Base-by-base conservation (phyloP, 164 flowering plant genomes). In the Taxillus chinensis region DNA sequence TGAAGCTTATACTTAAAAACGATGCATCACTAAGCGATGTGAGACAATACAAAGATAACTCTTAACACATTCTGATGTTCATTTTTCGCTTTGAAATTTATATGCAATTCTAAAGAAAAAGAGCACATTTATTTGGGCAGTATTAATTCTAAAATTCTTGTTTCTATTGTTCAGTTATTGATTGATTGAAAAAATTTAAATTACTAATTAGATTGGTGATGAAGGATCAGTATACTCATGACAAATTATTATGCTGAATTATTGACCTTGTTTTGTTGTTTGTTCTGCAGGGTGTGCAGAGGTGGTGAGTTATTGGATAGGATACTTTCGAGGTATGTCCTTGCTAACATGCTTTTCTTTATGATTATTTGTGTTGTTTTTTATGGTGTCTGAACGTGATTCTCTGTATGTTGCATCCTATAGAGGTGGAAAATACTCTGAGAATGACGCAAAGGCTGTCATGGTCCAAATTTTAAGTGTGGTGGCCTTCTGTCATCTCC, bases 361-460 rank as follows among this genome's bases (percentile, higher is more conserved):
- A 48, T 48, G 13, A 4, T 11, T 8, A 11, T 48, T 8, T 4
- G 9, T 48, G 9, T 8, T 3, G 13, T 3, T 48, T 48, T 48
- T 4, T 48, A 7, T 8, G 4, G 51, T 11, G 13, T 14, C 12
- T 11, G 13, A 8, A 48, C 7, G 0, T 48, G 51, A 14, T 3
- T 48, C 3, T 7, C 9, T 48, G 3, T 8, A 8, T 8, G 57
- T 45, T 53, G 13, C 15, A 12, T 45, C 14, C 4, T 39, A 37
- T 45, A 70, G 71, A 65, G 77, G 74, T 60, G 77, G 77, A 4
- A 70, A 64, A 48, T 74, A 70, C 62, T 7, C 64, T 6, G 77
- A 74, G 66, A 68, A 70, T 5, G 77, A 74, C 41, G 77, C 77
- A 46, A 74, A 74, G 52, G 55, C 39, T n/a, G 57, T 74, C 40